A percentile compares a stretch with the other conserved stretches of the same genome.
phyloP scores from a whole-genome alignment of 306 rosid species.

The Ochetophila trinervis region DNA sequence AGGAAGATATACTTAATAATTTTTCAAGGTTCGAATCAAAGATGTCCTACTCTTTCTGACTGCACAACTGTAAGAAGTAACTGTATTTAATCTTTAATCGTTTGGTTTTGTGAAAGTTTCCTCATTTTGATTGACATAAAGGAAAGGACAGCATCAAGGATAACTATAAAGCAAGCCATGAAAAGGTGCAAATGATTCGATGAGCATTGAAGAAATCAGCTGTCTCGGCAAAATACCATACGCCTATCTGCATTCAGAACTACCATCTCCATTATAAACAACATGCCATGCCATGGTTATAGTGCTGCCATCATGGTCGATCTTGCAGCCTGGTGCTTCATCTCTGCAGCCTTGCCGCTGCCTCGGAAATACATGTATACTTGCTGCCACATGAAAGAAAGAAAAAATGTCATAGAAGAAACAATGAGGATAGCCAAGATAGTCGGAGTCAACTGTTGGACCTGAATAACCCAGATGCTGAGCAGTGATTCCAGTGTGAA shows the following conservation, averaged over 20 bases:
- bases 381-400: conserved; percentile 58
- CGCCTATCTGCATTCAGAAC: conserved; percentile 5
- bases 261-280: conserved; percentile 9
- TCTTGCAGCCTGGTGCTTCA: conserved; percentile 79
- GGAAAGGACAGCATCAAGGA: background rate
- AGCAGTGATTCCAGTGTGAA: conserved; percentile 70
- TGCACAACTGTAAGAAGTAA: conserved; percentile 8
- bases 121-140: background rate
- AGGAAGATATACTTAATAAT: background rate
- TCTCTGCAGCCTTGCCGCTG: conserved; percentile 73
- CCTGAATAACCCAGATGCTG: conserved; percentile 98
- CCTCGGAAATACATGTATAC: conserved; percentile 94
- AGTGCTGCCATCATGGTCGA: conserved; percentile 84
- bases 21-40: background rate
- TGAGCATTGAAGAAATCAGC: conserved; percentile 18
- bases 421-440: conserved; percentile 3
- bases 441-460: conserved; percentile 24
- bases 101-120: background rate
- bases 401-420: conserved; percentile 19
- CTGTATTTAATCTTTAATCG: too few species aligned
- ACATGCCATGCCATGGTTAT: conserved; percentile 24
- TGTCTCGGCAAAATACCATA: conserved; percentile 11
- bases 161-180: conserved; percentile 12
- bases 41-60: background rate
- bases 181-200: conserved; percentile 12